phyloP scores from a whole-genome alignment of 371 early-diverging fungal species.

The Neoconidiobolus thromboides region DNA sequence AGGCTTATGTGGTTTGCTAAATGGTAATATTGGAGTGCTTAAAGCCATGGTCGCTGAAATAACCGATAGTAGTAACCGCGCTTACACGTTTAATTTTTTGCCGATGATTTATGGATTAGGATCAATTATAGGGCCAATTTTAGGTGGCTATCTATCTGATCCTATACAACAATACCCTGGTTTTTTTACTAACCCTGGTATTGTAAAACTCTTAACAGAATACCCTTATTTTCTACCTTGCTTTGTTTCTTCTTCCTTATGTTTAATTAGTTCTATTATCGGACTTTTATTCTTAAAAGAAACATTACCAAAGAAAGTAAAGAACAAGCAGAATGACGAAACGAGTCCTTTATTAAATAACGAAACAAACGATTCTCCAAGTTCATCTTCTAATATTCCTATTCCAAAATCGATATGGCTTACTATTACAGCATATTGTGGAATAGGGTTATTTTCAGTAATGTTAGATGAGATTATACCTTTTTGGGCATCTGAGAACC shows the following conservation, averaged over 20 bases:
- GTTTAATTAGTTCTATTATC: constrained; percentile 35
- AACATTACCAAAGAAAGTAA: constrained; percentile 17
- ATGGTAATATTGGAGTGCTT: constrained; percentile 64
- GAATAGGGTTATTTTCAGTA: constrained; percentile 42
- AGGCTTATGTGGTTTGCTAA: constrained; percentile 49
- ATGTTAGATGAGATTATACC: constrained; percentile 56
- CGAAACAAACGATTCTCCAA: not conserved
- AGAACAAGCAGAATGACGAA: not conserved
- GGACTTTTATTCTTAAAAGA: constrained; percentile 57
- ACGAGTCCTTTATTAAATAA: not conserved
- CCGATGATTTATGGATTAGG: constrained; percentile 9
- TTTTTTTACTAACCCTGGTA: constrained; percentile 28
- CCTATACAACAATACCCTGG: constrained; percentile 46
- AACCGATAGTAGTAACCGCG: constrained; percentile 57
- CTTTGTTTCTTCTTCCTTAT: constrained; percentile 37
- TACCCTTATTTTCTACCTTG: constrained; percentile 81
- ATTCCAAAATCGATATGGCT: not conserved
- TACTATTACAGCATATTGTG: constrained; percentile 2
- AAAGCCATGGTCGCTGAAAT: constrained; percentile 79
- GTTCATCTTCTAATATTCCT: not conserved
- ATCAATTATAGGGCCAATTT: constrained; percentile 36
- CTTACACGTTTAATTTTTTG: constrained; percentile 3
- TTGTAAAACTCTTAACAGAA: constrained; percentile 27
- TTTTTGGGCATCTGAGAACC: constrained; percentile 31
- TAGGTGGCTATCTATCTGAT: constrained; percentile 62